phyloP scores from a whole-genome alignment of 352 stramenopile species.

The Peronosclerospora sorghi region DNA sequence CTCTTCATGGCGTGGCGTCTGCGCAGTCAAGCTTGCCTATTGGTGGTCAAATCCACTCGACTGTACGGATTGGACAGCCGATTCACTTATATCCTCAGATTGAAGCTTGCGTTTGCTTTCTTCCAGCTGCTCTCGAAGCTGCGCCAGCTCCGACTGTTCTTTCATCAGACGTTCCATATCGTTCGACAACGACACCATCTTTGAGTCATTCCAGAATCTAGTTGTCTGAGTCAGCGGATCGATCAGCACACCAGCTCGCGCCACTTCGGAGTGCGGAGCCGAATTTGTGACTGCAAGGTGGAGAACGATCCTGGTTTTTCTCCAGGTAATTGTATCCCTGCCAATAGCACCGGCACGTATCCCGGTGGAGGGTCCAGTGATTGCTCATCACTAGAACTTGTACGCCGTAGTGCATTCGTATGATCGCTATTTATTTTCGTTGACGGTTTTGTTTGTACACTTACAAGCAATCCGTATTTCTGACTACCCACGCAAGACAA shows the following conservation, averaged over 20 bases:
- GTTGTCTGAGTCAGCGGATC: constrained; percentile 1
- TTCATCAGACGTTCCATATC: constrained; percentile 59
- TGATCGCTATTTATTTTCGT: too few species aligned
- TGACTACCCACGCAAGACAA: constrained; percentile 53
- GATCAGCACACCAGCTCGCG: constrained; percentile 30
- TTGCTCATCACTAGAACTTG: constrained; percentile 10
- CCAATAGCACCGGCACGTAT: constrained; percentile 37
- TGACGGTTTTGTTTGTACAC: constrained; percentile 23
- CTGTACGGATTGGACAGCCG: neutral
- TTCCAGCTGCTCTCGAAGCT: constrained; percentile 48
- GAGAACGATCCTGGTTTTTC: constrained; percentile 19
- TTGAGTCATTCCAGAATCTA: neutral
- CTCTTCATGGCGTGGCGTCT: constrained; percentile 14
- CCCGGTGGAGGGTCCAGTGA: constrained; percentile 20
- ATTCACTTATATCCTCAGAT: constrained; percentile 15
- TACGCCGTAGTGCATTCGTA: constrained; percentile 1
- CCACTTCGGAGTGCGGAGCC: constrained; percentile 19
- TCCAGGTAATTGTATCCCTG: constrained; percentile 32
- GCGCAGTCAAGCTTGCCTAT: constrained; percentile 8
- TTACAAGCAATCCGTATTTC: constrained; percentile 43
- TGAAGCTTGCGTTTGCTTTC: constrained; percentile 55
- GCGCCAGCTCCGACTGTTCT: constrained; percentile 54
- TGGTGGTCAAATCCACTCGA: constrained; percentile 3
- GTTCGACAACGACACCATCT: constrained; percentile 16
- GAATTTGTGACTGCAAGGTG: constrained; percentile 3